These are phyloP conservation scores for Lepidium didymum DNA, from an alignment of 345 rosid species.

Conservation along the genomic window DNA sequence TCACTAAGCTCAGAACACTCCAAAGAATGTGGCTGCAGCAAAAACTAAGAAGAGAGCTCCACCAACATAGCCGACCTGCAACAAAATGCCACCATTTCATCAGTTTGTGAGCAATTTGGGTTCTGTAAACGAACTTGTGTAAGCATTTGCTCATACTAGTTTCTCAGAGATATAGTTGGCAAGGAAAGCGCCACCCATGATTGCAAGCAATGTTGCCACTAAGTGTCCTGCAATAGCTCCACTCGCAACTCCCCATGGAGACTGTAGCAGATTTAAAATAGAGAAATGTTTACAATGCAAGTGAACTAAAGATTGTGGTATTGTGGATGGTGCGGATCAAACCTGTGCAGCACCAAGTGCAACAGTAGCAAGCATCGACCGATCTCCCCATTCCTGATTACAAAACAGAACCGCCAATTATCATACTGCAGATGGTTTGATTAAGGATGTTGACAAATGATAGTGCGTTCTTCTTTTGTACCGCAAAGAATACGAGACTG, in stretches of 20 bases:
- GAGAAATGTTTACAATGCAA: not conserved
- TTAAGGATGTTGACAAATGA: not conserved
- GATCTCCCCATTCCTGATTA: slow-evolving; percentile 98
- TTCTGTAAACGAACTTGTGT: slow-evolving; percentile 1
- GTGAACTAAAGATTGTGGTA: not conserved
- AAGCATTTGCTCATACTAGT: slow-evolving; percentile 40
- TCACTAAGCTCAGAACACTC: slow-evolving; percentile 62
- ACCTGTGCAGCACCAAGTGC: slow-evolving; percentile 99
- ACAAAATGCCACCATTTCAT: slow-evolving; percentile 12
- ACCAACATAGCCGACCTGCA: slow-evolving; percentile 86
- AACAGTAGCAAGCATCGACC: slow-evolving; percentile 97
- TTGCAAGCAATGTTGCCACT: slow-evolving; percentile 71
- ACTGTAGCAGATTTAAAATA: slow-evolving; percentile 33
- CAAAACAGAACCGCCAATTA: not conserved
- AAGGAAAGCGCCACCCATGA: slow-evolving; percentile 88
- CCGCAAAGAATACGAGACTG: slow-evolving; percentile 95
- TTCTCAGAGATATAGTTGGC: slow-evolving; percentile 95
- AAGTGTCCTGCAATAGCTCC: slow-evolving; percentile 98
- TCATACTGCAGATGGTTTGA: not conserved
- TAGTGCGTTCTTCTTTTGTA: slow-evolving; percentile 32
- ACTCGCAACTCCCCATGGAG: slow-evolving; percentile 93
- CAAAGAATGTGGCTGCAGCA: slow-evolving; percentile 81
- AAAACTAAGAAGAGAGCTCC: slow-evolving; percentile 84
- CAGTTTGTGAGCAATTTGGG: not conserved
- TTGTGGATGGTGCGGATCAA: not conserved